Evolutionary conservation across 2,329 filamentous ascomycete species (phyloP).

Genomic region (Lecanicillium sp.): DNA sequence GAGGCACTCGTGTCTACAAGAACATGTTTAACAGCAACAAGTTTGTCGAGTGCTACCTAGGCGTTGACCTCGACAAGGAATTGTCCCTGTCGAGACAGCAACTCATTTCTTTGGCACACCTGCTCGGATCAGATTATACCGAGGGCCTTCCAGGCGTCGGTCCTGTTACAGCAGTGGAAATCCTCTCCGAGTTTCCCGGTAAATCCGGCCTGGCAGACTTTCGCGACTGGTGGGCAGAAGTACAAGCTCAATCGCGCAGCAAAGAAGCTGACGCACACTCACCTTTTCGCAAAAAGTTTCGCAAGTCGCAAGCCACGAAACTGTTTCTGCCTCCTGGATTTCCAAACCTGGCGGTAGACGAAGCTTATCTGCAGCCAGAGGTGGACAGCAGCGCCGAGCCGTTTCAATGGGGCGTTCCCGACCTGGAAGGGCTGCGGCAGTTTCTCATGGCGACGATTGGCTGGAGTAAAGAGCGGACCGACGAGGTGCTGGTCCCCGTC

Average conservation of each 20-base stretch:
- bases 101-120: slow-evolving; percentile 81
- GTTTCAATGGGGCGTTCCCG: slow-evolving; percentile 95
- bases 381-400: slow-evolving; percentile 70
- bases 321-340: slow-evolving; percentile 79
- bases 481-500: slow-evolving; percentile 92
- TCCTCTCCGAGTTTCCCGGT: slow-evolving; percentile 78
- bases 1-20: slow-evolving; percentile 93
- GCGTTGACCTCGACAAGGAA: slow-evolving; percentile 77
- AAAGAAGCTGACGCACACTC: slow-evolving; percentile 53
- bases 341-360: slow-evolving; percentile 67
- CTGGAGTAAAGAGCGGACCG: slow-evolving; percentile 85
- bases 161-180: slow-evolving; percentile 89
- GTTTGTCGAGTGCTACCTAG: slow-evolving; percentile 91
- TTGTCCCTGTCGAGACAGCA: slow-evolving; percentile 79
- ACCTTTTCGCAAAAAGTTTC: slow-evolving; percentile 78
- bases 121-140: slow-evolving; percentile 91
- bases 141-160: slow-evolving; percentile 86
- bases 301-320: slow-evolving; percentile 69
- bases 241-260: slow-evolving; percentile 61
- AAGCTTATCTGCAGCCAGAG: slow-evolving; percentile 79
- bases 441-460: slow-evolving; percentile 91
- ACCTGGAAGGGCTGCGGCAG: slow-evolving; percentile 72
- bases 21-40: slow-evolving; percentile 99
- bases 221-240: slow-evolving; percentile 76
- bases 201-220: slow-evolving; percentile 61